Evolutionary conservation across 2,329 filamentous ascomycete genomes (phyloP).

Genomic region (Trichoderma guizhouense): DNA sequence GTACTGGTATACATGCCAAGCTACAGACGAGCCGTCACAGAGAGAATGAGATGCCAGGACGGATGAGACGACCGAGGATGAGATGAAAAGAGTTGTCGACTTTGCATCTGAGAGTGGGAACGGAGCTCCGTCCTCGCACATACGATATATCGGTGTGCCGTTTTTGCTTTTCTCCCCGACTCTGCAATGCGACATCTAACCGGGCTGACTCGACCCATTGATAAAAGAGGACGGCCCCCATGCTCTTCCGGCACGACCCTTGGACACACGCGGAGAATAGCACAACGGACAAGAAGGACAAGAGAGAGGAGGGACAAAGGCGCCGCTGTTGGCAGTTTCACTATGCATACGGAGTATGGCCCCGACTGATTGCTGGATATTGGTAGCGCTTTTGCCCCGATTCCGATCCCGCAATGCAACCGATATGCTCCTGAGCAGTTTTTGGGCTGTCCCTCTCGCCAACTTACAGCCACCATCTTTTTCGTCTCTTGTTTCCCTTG

Average conservation of each 20-base stretch:
- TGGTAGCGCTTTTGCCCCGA: not conserved
- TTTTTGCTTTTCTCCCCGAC: not conserved
- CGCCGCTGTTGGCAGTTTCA: not conserved
- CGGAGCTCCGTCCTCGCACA: not conserved
- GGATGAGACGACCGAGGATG: not conserved
- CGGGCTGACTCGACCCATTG: conserved; percentile 5
- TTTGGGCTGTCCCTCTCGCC: not conserved
- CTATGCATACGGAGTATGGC: not conserved
- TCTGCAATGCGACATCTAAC: not conserved
- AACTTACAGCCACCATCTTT: not conserved
- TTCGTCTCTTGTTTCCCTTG: not conserved
- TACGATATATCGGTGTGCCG: not conserved
- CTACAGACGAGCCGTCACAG: not conserved
- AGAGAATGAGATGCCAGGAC: not conserved
- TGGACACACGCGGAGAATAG: not conserved
- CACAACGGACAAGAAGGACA: not conserved
- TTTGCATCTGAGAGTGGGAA: not conserved
- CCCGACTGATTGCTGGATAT: not conserved
- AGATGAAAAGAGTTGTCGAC: not conserved
- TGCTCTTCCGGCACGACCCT: not conserved
- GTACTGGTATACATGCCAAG: not conserved
- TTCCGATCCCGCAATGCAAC: not conserved
- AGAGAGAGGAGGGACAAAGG: not conserved
- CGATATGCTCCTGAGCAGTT: not conserved
- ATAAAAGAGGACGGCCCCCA: not conserved